Evolutionary conservation across 768 basidiomycete species (phyloP).

Genomic region (Boletus bicolor): DNA sequence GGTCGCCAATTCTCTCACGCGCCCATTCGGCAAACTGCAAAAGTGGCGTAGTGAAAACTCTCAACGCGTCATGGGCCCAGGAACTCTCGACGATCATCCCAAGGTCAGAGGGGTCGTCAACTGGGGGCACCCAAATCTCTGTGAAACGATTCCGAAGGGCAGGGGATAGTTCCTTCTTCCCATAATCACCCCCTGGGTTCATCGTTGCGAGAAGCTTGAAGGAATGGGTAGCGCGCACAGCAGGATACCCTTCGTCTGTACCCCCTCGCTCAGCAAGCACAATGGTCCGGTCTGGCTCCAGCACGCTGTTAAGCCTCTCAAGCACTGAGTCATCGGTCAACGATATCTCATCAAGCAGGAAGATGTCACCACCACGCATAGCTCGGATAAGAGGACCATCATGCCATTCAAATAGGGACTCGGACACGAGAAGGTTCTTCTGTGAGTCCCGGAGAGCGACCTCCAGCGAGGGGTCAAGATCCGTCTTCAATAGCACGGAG

Average conservation of each 20-base stretch:
- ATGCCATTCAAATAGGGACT: conserved; percentile 94
- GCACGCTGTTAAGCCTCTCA: conserved; percentile 92
- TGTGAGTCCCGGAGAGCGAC: conserved; percentile 41
- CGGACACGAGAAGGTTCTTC: conserved; percentile 45
- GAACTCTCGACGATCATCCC: conserved; percentile 69
- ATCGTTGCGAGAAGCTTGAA: conserved; percentile 97
- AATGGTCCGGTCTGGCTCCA: conserved; percentile 86
- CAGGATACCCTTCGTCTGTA: conserved; percentile 60
- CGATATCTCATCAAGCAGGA: conserved; percentile 95
- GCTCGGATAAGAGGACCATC: conserved; percentile 95
- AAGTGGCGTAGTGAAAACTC: conserved; percentile 53
- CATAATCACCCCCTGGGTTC: conserved; percentile 99
- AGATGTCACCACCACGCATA: conserved; percentile 81
- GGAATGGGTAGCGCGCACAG: conserved; percentile 55
- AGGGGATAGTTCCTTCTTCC: conserved; percentile 97
- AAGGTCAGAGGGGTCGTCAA: conserved; percentile 71
- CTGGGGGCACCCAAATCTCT: conserved; percentile 95
- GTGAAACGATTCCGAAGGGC: conserved; percentile 97
- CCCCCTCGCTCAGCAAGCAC: conserved; percentile 93
- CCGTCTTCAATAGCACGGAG: conserved; percentile 18
- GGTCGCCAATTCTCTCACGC: conserved; percentile 54
- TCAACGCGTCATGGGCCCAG: conserved; percentile 60
- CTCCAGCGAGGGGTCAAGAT: conserved; percentile 32
- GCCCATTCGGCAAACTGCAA: conserved; percentile 86
- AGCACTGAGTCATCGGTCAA: conserved; percentile 97